These are phyloP conservation scores for Candida odintsovae DNA, from an alignment of 805 yeast genomes.

Conservation along the genomic window DNA sequence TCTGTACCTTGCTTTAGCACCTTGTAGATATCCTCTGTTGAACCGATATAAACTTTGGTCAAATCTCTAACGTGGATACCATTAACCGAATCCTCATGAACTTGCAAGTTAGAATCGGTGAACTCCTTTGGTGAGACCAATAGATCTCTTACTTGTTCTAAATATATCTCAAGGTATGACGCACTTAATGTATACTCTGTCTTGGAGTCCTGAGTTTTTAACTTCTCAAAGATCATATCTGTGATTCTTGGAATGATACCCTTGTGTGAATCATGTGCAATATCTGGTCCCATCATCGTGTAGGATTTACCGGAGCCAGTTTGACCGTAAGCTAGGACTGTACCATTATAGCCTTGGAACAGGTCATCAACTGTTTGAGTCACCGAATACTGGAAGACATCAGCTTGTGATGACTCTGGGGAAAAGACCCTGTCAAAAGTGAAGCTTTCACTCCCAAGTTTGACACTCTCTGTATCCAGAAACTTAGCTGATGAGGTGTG, in stretches of 20 bases:
- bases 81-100: conserved; percentile 57
- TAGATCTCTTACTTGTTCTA: conserved; percentile 72
- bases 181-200: conserved; percentile 58
- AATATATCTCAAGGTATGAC: conserved; percentile 74
- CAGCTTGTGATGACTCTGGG: conserved; percentile 43
- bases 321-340: conserved; percentile 76
- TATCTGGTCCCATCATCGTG: conserved; percentile 66
- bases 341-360: conserved; percentile 70
- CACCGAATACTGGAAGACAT: conserved; percentile 55
- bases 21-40: conserved; percentile 50
- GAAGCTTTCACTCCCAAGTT: conserved; percentile 28
- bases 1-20: conserved; percentile 55
- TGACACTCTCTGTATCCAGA: background rate
- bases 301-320: conserved; percentile 80
- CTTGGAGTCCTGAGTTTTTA: conserved; percentile 38
- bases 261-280: conserved; percentile 11
- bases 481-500: background rate
- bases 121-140: conserved; percentile 34
- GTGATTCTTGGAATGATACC: conserved; percentile 76
- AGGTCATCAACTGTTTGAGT: conserved; percentile 62
- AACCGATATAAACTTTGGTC: conserved; percentile 52
- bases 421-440: conserved; percentile 64
- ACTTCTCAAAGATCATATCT: conserved; percentile 54
- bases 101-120: conserved; percentile 29
- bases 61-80: conserved; percentile 74